Percentiles rank a stretch among this genome's conserved stretches.
Evolutionary conservation across 2,329 filamentous ascomycete species (phyloP).

Genomic region (Dissoconium aciculare): DNA sequence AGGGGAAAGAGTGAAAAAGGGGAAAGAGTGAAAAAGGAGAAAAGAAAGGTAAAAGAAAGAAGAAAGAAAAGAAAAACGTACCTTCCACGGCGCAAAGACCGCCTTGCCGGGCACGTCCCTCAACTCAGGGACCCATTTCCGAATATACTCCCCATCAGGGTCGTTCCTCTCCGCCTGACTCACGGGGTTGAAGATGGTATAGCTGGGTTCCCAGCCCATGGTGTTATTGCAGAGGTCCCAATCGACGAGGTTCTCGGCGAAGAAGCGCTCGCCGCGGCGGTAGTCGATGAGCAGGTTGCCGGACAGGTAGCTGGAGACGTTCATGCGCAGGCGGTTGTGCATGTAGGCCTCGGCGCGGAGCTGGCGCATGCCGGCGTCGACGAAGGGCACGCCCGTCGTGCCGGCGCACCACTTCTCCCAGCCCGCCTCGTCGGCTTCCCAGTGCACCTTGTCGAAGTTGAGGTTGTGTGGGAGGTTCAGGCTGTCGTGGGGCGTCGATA

Average conservation of each 20-base stretch:
- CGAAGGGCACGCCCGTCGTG: constrained; percentile 33
- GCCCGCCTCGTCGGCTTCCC: constrained; percentile 37
- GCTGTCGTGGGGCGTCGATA: constrained; percentile 32
- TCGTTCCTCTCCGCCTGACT: constrained; percentile 75
- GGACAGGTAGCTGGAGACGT: constrained; percentile 33
- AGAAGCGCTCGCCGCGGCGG: constrained; percentile 36
- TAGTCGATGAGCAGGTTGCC: constrained; percentile 38
- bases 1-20: too few relatives aligned
- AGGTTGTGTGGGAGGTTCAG: constrained; percentile 39
- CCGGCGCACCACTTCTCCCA: constrained; percentile 37
- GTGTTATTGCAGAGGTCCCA: constrained; percentile 37
- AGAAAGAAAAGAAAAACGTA: neutral
- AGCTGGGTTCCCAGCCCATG: constrained; percentile 38
- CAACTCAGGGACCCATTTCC: constrained; percentile 69
- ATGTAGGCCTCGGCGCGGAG: constrained; percentile 36
- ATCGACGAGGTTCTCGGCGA: constrained; percentile 36
- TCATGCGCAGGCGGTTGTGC: constrained; percentile 40
- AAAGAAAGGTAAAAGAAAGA: too few relatives aligned
- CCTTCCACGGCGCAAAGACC: constrained; percentile 32
- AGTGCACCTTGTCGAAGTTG: constrained; percentile 37
- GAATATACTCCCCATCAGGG: constrained; percentile 61
- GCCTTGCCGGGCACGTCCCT: constrained; percentile 35
- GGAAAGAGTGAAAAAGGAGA: too few relatives aligned
- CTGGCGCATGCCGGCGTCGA: constrained; percentile 39
- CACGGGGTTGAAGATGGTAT: constrained; percentile 45